A percentile compares a stretch with the other conserved stretches of the same genome.
phyloP scores from a whole-genome alignment of 208 protist genomes.

The Sergeia podlipaevii region DNA sequence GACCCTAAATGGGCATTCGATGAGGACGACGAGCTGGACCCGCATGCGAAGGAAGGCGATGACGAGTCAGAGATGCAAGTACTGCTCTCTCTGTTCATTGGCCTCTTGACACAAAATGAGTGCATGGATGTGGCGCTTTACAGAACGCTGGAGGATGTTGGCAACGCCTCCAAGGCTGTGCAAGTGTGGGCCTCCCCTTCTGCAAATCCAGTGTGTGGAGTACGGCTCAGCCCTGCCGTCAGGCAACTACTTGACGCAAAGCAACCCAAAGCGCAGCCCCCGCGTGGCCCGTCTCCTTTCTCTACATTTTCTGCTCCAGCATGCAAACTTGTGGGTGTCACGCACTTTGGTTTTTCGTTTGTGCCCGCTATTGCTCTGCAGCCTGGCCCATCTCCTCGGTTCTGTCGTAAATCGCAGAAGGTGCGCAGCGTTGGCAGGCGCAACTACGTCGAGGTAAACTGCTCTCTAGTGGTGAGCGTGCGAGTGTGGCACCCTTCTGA shows the following conservation, averaged over 20 bases:
- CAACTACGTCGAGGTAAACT: too few relatives aligned
- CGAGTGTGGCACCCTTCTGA: too few relatives aligned
- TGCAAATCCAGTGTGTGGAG: background rate
- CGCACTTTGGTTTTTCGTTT: background rate
- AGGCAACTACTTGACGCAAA: background rate
- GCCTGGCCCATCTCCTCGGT: too few relatives aligned
- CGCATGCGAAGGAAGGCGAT: background rate
- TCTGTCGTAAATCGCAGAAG: too few relatives aligned
- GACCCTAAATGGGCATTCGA: too few relatives aligned
- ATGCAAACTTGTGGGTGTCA: background rate
- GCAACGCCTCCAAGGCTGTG: background rate
- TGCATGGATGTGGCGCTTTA: conserved; percentile 9
- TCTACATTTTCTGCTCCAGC: background rate
- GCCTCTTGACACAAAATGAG: background rate
- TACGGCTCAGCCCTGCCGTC: background rate
- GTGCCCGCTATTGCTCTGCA: background rate
- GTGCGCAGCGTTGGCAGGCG: too few relatives aligned
- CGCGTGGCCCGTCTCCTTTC: too few relatives aligned
- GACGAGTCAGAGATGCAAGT: background rate
- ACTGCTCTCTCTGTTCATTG: conserved; percentile 5
- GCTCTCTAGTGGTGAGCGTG: too few relatives aligned
- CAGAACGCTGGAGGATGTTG: background rate
- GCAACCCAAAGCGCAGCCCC: too few relatives aligned
- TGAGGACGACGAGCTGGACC: conserved; percentile 5
- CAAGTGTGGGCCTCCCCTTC: conserved; percentile 2